phyloP scores from a whole-genome alignment of 2,329 filamentous ascomycete genomes.

The Fusarium xylarioides region DNA sequence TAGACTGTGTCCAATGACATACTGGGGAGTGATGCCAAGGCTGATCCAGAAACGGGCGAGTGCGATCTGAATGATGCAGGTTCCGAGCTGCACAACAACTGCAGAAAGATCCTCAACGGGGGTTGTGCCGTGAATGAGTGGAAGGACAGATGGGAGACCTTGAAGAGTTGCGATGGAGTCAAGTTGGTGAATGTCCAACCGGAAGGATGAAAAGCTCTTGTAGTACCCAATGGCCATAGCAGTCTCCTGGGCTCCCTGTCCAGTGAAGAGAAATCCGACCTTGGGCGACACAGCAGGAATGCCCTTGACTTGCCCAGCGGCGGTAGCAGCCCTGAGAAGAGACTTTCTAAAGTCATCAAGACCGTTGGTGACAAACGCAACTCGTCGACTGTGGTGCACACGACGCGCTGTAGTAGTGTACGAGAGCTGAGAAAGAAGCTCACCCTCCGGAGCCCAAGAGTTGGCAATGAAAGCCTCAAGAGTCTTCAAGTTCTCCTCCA shows the following conservation, averaged over 20 bases:
- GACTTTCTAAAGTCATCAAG: not conserved
- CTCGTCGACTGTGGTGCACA: not conserved
- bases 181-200: not conserved
- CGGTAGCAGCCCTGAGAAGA: not conserved
- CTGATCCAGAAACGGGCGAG: constrained; percentile 47
- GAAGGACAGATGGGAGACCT: not conserved
- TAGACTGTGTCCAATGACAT: constrained; percentile 58
- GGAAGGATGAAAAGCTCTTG: not conserved
- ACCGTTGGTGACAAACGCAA: not conserved
- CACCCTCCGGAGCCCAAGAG: not conserved
- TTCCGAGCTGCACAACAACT: not conserved
- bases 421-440: not conserved
- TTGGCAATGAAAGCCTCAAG: not conserved
- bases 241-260: not conserved
- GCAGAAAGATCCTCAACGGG: not conserved
- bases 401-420: not conserved
- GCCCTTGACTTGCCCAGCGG: not conserved
- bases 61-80: not conserved
- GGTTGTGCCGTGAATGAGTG: not conserved
- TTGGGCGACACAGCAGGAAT: not conserved
- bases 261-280: not conserved
- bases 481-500: not conserved
- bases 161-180: not conserved
- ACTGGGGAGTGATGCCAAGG: constrained; percentile 53
- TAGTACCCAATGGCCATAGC: not conserved